These are phyloP conservation scores for Apocynum venetum DNA, from an alignment of 257 asterid species.

Conservation along the genomic window DNA sequence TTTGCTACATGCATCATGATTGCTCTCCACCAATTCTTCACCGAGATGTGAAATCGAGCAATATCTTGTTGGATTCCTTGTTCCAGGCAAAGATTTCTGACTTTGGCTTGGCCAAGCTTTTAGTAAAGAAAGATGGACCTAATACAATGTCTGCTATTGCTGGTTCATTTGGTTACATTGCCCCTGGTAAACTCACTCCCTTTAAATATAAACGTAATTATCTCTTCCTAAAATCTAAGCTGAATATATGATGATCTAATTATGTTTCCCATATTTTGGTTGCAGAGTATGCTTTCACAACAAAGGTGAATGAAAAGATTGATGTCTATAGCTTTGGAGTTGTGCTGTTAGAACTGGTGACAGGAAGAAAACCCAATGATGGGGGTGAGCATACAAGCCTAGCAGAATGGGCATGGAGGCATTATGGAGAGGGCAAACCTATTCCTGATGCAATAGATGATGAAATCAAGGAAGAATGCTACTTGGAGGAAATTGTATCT, in stretches of 20 bases:
- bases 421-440: constrained; percentile 46
- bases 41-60: constrained; percentile 63
- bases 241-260: neutral
- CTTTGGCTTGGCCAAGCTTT: constrained; percentile 58
- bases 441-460: constrained; percentile 38
- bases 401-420: constrained; percentile 90
- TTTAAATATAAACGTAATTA: neutral
- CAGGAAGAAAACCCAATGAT: constrained; percentile 47
- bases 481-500: constrained; percentile 46
- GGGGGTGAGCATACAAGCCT: constrained; percentile 69
- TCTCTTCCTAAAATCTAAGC: neutral
- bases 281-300: constrained; percentile 72
- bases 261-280: neutral
- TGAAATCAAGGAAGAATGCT: constrained; percentile 41
- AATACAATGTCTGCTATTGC: constrained; percentile 54
- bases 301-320: constrained; percentile 36
- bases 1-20: constrained; percentile 66
- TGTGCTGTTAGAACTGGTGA: constrained; percentile 40
- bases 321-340: constrained; percentile 47
- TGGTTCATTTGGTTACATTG: constrained; percentile 67
- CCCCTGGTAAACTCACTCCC: constrained; percentile 44
- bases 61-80: constrained; percentile 53
- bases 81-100: constrained; percentile 59
- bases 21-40: constrained; percentile 57
- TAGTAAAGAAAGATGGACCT: constrained; percentile 38